Base-by-base conservation (phyloP, 257 asterid species). In the Nicotiana tomentosiformis region DNA sequence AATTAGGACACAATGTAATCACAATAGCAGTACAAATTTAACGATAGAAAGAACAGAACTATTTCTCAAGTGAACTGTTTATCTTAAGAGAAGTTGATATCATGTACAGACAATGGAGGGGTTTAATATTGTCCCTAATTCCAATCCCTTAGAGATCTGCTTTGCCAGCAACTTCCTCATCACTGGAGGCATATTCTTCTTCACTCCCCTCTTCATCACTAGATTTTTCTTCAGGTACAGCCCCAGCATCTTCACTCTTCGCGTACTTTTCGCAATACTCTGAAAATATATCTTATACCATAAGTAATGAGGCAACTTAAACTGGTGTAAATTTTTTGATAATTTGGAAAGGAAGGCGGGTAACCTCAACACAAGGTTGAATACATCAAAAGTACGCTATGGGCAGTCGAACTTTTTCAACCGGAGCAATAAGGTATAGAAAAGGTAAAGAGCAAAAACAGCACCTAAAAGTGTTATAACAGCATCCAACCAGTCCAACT, bases 241-340 rank as follows among this genome's bases (percentile, higher is more conserved):
- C 94, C 66, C 98, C 98, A 3, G 90, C 94, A 85, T 93, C 94
- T 62, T 87, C 93, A 37, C 94, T 91, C 90, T 92, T 94, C 1
- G 98, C 98, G 77, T 90, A 92, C 84, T 92, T 94, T 83, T 93
- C 92, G 10, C 97, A 92, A 51, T 86, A 92, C 83, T 94, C 98
- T 94, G 89, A 39, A 69, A 77, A 46, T 49, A 51, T 51, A 51
- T 51, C 16, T 58, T 76, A 51, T 61, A 18, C 43, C 80, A 8
- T 4, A 26, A 26, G 61, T 72, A 72, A 46, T 23, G 79, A 72
- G 39, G 64, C 0, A 51, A 51, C 15, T 49, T 76, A 51, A 51
- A 7, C 62, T 26, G 64, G 37, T 15, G 62, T 7, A 76, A 26
- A 7, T 7, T 7, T 37, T 23, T 76, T 1, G 43, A 51, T 7